Conservation (phyloP, 331 rosid genomes). For the Pyrus hybrid region DNA sequence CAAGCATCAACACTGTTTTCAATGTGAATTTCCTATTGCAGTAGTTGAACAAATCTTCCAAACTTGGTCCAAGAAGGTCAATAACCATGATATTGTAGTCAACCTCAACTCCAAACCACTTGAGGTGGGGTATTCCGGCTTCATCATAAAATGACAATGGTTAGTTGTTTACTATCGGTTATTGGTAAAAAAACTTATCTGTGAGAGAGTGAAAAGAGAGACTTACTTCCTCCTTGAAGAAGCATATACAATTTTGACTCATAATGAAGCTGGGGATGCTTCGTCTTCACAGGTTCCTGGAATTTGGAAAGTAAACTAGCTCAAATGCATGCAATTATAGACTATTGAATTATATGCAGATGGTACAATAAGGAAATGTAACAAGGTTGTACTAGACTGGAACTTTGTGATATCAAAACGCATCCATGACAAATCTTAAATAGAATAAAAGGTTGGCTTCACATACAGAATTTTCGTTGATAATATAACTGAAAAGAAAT, state of each 20-base stretch:
- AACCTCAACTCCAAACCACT: conserved; percentile 98
- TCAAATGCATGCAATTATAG: not conserved
- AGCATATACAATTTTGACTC: conserved; percentile 96
- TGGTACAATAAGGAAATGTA: not conserved
- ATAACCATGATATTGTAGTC: conserved; percentile 95
- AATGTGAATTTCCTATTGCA: conserved; percentile 83
- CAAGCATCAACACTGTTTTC: conserved; percentile 97
- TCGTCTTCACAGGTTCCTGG: conserved; percentile 92
- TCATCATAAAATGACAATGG: conserved; percentile 25
- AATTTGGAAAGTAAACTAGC: conserved; percentile 1
- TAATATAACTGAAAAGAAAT: not conserved
- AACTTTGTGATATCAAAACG: not conserved
- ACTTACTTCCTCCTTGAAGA: conserved; percentile 99
- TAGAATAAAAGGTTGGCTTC: not conserved
- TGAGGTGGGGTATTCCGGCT: conserved; percentile 98
- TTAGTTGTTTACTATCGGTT: not conserved
- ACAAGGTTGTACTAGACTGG: not conserved
- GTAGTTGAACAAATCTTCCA: conserved; percentile 94
- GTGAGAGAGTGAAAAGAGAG: conserved; percentile 4
- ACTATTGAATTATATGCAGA: not conserved
- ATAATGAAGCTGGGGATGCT: conserved; percentile 20
- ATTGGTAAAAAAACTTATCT: not conserved
- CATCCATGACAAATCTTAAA: not conserved
- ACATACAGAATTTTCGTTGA: not conserved
- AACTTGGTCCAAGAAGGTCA: conserved; percentile 99